phyloP scores from a whole-genome alignment of 108 stramenopile species.

The Cylindrotheca fusiformis region DNA sequence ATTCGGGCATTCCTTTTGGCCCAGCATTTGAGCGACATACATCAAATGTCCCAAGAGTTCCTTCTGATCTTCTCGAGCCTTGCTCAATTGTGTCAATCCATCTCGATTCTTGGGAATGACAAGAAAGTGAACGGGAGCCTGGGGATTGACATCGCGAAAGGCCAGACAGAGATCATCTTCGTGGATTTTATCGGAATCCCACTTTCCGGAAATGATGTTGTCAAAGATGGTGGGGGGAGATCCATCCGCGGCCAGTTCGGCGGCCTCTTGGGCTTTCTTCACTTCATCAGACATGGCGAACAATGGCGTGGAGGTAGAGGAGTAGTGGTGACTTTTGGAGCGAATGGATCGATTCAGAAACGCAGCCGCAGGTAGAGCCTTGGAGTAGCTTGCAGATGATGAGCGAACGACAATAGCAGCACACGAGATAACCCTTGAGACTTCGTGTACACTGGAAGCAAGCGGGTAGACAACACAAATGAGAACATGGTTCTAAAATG shows the following conservation, averaged over 20 bases:
- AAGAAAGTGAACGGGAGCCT: slow-evolving; percentile 92
- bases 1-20: slow-evolving; percentile 80
- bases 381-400: background rate
- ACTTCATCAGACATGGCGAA: slow-evolving; percentile 30
- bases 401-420: background rate
- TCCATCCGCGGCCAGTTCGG: slow-evolving; percentile 59
- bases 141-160: slow-evolving; percentile 93
- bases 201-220: slow-evolving; percentile 86
- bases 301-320: slow-evolving; percentile 1
- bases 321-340: background rate
- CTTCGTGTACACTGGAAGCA: too few species aligned
- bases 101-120: slow-evolving; percentile 96
- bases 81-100: slow-evolving; percentile 88
- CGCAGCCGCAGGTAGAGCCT: background rate
- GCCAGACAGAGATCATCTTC: slow-evolving; percentile 91
- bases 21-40: slow-evolving; percentile 86
- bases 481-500: too few species aligned
- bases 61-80: slow-evolving; percentile 89
- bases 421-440: background rate
- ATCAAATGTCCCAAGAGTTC: slow-evolving; percentile 94
- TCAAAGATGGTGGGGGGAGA: slow-evolving; percentile 88
- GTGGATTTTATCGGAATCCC: slow-evolving; percentile 84
- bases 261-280: slow-evolving; percentile 59
- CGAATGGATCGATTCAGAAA: slow-evolving; percentile 1
- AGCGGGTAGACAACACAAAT: too few species aligned